Conservation (phyloP, 169 alveolate species). For the Perkinsus marinus region DNA sequence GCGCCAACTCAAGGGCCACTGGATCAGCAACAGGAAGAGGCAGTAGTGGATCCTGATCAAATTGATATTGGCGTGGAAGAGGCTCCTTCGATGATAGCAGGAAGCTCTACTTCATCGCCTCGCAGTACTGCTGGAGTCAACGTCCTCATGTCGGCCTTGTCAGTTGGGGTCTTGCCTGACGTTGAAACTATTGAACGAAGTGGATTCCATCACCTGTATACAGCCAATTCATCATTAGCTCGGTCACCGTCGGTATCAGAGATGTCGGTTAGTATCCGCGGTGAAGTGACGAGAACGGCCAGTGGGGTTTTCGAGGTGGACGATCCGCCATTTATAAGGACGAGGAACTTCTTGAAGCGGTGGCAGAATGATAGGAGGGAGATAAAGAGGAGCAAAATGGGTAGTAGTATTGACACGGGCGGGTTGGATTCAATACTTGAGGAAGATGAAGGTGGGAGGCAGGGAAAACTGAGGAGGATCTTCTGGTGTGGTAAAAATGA, state of each 20-base stretch:
- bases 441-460: neutral
- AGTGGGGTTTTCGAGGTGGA: neutral
- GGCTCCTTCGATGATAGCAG: neutral
- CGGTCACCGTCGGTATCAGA: neutral
- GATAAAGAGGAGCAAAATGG: neutral
- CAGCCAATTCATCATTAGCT: neutral
- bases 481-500: too few species aligned
- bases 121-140: neutral
- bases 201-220: neutral
- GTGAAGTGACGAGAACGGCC: neutral
- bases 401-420: neutral
- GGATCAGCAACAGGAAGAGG: neutral
- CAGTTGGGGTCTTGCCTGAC: neutral
- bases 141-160: neutral
- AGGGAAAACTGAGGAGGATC: neutral
- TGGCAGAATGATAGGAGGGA: neutral
- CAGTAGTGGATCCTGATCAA: neutral
- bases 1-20: neutral
- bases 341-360: neutral
- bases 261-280: neutral
- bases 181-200: neutral
- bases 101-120: neutral
- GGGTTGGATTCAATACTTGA: neutral
- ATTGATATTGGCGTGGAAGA: neutral
- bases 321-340: neutral